phyloP scores from a whole-genome alignment of 1,284 basidiomycete genomes.

The Marasmius oreades region DNA sequence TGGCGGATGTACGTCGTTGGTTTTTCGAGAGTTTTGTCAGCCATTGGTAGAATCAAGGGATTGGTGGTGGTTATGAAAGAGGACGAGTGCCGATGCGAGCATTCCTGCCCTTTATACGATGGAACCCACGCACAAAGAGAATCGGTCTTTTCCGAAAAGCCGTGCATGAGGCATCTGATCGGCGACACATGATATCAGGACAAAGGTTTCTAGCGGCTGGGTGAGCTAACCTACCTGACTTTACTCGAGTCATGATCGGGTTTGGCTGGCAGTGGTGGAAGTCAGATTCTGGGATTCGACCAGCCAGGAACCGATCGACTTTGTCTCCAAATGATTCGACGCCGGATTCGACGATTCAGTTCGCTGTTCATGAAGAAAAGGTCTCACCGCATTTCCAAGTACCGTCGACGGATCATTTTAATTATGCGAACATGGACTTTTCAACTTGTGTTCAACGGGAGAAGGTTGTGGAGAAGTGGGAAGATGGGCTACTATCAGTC shows the following conservation, averaged over 20 bases:
- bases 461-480: slow-evolving; percentile 31
- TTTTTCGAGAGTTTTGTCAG: too few species aligned
- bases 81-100: too few species aligned
- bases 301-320: background rate
- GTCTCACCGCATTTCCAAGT: slow-evolving; percentile 60
- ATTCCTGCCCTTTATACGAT: too few species aligned
- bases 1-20: too few species aligned
- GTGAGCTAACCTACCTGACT: slow-evolving; percentile 34
- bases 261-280: slow-evolving; percentile 15
- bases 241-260: too few species aligned
- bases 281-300: background rate
- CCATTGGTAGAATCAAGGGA: too few species aligned
- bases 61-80: too few species aligned
- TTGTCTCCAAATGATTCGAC: slow-evolving; percentile 9
- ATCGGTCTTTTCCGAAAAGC: too few species aligned
- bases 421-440: slow-evolving; percentile 93
- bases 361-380: slow-evolving; percentile 13
- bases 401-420: slow-evolving; percentile 78
- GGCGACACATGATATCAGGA: too few species aligned
- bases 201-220: slow-evolving; percentile 69
- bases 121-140: too few species aligned
- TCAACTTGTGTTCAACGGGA: slow-evolving; percentile 81
- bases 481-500: slow-evolving; percentile 34
- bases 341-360: slow-evolving; percentile 11
- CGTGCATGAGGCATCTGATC: too few species aligned